These are phyloP conservation scores for Crinitomyces ghanaensis DNA, from an alignment of 805 yeast species.

Conservation along the genomic window DNA sequence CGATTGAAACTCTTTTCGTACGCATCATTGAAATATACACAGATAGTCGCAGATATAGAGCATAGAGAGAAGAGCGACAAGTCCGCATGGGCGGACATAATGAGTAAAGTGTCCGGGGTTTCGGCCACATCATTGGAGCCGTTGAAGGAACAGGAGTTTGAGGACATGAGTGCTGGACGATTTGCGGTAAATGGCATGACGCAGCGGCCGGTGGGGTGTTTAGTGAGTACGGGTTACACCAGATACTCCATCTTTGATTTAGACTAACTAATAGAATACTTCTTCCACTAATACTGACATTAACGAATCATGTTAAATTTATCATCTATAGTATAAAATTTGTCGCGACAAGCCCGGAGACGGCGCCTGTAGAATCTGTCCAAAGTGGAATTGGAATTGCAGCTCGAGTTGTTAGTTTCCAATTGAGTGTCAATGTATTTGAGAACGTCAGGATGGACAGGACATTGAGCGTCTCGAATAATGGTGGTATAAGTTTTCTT, in stretches of 20 bases:
- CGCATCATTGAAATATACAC: too few relatives aligned
- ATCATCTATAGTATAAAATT: slow-evolving; percentile 8
- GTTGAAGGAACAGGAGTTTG: too few relatives aligned
- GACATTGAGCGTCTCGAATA: slow-evolving; percentile 8
- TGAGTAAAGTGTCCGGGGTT: too few relatives aligned
- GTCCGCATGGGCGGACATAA: too few relatives aligned
- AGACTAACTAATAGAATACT: slow-evolving; percentile 6
- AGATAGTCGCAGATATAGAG: too few relatives aligned
- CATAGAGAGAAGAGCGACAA: too few relatives aligned
- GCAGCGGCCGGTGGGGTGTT: slow-evolving; percentile 10
- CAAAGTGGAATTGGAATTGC: background rate
- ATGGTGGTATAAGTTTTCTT: slow-evolving; percentile 7
- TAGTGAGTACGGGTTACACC: slow-evolving; percentile 8
- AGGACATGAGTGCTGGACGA: slow-evolving; percentile 1
- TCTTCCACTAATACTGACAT: slow-evolving; percentile 1
- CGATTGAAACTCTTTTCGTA: too few relatives aligned
- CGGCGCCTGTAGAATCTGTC: slow-evolving; percentile 9
- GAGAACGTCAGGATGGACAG: slow-evolving; percentile 12
- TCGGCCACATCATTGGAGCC: too few relatives aligned
- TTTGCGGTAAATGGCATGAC: slow-evolving; percentile 10
- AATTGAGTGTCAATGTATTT: slow-evolving; percentile 8
- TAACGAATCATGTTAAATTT: slow-evolving; percentile 1
- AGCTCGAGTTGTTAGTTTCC: slow-evolving; percentile 1
- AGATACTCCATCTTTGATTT: slow-evolving; percentile 11
- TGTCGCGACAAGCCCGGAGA: slow-evolving; percentile 5